Evolutionary conservation across 2,329 filamentous ascomycete species (phyloP).

Genomic region (Cladophialophora immunda): DNA sequence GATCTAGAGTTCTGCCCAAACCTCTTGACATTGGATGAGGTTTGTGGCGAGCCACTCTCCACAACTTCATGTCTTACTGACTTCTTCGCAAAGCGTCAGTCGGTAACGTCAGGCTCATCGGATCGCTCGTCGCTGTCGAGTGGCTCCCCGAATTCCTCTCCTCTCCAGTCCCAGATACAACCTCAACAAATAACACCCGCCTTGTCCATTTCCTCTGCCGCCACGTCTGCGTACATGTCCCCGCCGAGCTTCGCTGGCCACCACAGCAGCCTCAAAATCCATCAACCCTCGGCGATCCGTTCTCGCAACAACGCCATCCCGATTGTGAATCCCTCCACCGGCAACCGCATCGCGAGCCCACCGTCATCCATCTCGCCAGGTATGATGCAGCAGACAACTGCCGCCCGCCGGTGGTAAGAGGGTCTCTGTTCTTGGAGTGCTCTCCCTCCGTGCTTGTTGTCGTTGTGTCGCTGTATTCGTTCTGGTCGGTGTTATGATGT

Average conservation of each 20-base stretch:
- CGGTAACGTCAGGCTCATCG: conserved; percentile 86
- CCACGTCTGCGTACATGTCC: conserved; percentile 63
- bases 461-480: conserved; percentile 39
- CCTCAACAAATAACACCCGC: conserved; percentile 76
- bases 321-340: conserved; percentile 95
- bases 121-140: conserved; percentile 95
- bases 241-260: conserved; percentile 67
- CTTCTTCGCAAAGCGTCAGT: conserved; percentile 72
- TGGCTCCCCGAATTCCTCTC: conserved; percentile 90
- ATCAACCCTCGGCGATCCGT: conserved; percentile 89
- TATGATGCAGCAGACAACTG: conserved; percentile 66
- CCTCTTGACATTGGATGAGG: conserved; percentile 91
- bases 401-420: conserved; percentile 46
- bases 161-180: conserved; percentile 82
- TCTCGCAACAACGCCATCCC: conserved; percentile 84
- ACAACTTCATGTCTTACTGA: conserved; percentile 38
- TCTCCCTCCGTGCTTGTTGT: conserved; percentile 35
- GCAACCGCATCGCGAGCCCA: conserved; percentile 86
- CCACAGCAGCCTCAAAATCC: conserved; percentile 80
- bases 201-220: conserved; percentile 73
- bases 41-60: conserved; percentile 56
- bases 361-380: conserved; percentile 75
- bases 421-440: conserved; percentile 30
- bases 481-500: conserved; percentile 40
- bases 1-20: conserved; percentile 95